These are phyloP conservation scores for Paecilomyces dactylethromorphus DNA, from an alignment of 2,329 filamentous ascomycete genomes.

Conservation along the genomic window DNA sequence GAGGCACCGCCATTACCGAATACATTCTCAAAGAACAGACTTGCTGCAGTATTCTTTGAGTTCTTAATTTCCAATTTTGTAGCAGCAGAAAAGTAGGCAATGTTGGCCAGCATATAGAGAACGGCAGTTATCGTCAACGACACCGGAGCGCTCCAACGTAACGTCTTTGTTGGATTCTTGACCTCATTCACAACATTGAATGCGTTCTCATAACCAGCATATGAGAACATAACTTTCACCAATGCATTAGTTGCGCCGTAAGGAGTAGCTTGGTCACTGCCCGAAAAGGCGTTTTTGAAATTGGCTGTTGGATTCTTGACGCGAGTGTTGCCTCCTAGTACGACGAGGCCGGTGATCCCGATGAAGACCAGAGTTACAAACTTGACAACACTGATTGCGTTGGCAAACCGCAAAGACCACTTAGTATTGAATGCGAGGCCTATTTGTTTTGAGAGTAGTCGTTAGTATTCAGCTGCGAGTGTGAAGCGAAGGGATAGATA, in stretches of 20 bases:
- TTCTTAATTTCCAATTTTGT: slow-evolving; percentile 48
- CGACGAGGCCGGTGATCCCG: slow-evolving; percentile 55
- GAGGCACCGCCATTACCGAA: slow-evolving; percentile 47
- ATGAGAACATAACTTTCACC: slow-evolving; percentile 55
- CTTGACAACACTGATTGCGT: slow-evolving; percentile 54
- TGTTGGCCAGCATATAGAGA: slow-evolving; percentile 53
- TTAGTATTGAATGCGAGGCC: slow-evolving; percentile 50
- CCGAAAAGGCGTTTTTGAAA: slow-evolving; percentile 50
- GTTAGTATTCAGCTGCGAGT: not conserved
- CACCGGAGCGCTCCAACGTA: slow-evolving; percentile 45
- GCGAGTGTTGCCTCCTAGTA: slow-evolving; percentile 51
- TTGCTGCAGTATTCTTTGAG: slow-evolving; percentile 50
- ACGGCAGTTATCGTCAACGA: slow-evolving; percentile 48
- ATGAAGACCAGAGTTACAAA: slow-evolving; percentile 58
- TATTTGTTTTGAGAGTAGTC: slow-evolving; percentile 7
- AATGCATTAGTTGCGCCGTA: slow-evolving; percentile 51
- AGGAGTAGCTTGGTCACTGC: slow-evolving; percentile 35
- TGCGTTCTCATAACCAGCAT: slow-evolving; percentile 52
- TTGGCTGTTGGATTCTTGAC: slow-evolving; percentile 48
- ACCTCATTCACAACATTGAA: slow-evolving; percentile 60
- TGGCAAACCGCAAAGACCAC: slow-evolving; percentile 50
- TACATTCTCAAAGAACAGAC: slow-evolving; percentile 53
- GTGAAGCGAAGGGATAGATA: not conserved
- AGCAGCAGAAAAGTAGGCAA: slow-evolving; percentile 56
- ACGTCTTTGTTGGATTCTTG: slow-evolving; percentile 51